phyloP scores from a whole-genome alignment of 495 filamentous ascomycete species.

The Schizothecium vesticola region DNA sequence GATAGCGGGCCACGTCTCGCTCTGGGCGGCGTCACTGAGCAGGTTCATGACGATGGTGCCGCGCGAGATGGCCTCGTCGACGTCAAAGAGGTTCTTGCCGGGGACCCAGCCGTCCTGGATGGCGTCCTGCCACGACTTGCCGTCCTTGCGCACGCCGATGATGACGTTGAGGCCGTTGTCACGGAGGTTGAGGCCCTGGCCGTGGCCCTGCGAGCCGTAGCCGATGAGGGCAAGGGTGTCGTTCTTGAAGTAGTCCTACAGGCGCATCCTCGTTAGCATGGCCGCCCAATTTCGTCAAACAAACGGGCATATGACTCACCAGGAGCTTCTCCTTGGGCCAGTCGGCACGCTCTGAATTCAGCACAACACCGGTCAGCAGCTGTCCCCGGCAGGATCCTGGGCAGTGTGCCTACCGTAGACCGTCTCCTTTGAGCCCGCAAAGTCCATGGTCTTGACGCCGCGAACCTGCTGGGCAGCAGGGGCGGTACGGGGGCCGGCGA shows the following conservation, averaged over 20 bases:
- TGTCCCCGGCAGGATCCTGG: not conserved
- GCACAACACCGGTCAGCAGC: not conserved
- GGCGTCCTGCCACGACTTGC: slow-evolving; percentile 96
- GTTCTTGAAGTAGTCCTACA: slow-evolving; percentile 96
- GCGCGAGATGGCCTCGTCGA: slow-evolving; percentile 88
- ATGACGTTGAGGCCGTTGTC: slow-evolving; percentile 99
- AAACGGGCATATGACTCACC: slow-evolving; percentile 47
- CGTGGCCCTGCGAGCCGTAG: slow-evolving; percentile 97
- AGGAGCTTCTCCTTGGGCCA: slow-evolving; percentile 97
- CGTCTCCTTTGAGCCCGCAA: slow-evolving; percentile 84
- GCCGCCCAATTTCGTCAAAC: not conserved
- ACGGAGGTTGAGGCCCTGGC: slow-evolving; percentile 97
- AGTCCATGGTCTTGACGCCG: slow-evolving; percentile 87
- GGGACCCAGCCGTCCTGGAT: slow-evolving; percentile 96
- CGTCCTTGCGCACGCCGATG: slow-evolving; percentile 95
- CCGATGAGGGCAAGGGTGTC: slow-evolving; percentile 98
- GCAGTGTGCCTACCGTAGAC: slow-evolving; percentile 66
- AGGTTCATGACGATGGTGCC: slow-evolving; percentile 99
- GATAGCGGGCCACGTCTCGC: slow-evolving; percentile 95
- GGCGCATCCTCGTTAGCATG: not conserved
- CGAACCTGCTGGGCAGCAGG: slow-evolving; percentile 58
- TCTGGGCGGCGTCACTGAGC: slow-evolving; percentile 93
- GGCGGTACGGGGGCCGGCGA: slow-evolving; percentile 44
- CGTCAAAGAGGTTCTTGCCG: slow-evolving; percentile 95
- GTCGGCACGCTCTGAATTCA: slow-evolving; percentile 77